phyloP scores from a whole-genome alignment of 2,329 filamentous ascomycete species.

The Pseudopyrenochaeta lycopersici region DNA sequence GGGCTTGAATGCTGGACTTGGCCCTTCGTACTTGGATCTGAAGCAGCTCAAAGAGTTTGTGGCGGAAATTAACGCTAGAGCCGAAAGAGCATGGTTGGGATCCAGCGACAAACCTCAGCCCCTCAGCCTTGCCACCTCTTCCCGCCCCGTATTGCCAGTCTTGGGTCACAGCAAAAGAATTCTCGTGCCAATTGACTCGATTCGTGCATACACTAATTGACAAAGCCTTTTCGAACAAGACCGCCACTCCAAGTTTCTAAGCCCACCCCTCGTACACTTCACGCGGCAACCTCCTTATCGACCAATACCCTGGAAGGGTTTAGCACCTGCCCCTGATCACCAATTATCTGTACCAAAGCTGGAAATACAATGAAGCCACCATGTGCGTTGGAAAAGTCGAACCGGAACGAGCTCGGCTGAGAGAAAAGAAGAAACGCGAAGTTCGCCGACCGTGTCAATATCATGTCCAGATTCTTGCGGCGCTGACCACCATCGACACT shows the following conservation, averaged over 20 bases:
- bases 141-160: neutral
- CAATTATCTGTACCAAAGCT: conserved; percentile 35
- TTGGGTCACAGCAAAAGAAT: neutral
- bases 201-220: neutral
- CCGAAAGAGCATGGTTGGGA: neutral
- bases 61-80: neutral
- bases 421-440: conserved; percentile 33
- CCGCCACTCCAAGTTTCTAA: neutral
- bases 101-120: conserved; percentile 8
- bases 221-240: neutral
- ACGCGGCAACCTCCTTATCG: conserved; percentile 24
- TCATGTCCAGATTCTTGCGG: conserved; percentile 38
- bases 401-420: conserved; percentile 40
- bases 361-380: conserved; percentile 34
- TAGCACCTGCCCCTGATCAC: conserved; percentile 32
- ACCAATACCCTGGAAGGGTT: conserved; percentile 19
- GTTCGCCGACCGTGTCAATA: conserved; percentile 36
- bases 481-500: conserved; percentile 25
- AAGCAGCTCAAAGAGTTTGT: no score
- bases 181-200: neutral
- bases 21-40: no score
- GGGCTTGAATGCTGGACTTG: no score
- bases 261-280: neutral
- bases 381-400: conserved; percentile 30
- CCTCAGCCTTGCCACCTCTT: conserved; percentile 8